A percentile compares a stretch with the other conserved stretches of the same genome.
phyloP scores from a whole-genome alignment of 2,329 filamentous ascomycete species.

The Trichoderma koningii region DNA sequence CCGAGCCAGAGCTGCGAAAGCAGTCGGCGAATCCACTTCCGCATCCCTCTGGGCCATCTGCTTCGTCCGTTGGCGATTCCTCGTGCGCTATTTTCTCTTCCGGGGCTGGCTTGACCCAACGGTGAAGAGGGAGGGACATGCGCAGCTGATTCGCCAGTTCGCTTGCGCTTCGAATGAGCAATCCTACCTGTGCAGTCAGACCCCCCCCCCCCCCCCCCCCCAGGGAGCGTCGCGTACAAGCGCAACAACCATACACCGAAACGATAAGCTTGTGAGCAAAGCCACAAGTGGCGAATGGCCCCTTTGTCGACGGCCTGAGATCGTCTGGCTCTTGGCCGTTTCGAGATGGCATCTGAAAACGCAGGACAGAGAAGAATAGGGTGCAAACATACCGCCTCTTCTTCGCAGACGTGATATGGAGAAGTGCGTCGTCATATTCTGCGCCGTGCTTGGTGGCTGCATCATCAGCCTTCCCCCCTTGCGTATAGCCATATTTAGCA shows the following conservation, averaged over 20 bases:
- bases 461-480: background rate
- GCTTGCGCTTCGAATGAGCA: background rate
- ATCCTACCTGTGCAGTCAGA: background rate
- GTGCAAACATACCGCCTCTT: background rate
- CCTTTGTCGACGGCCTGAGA: background rate
- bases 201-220: no score
- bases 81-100: slow-evolving; percentile 10
- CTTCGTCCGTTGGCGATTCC: background rate
- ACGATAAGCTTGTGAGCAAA: background rate
- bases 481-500: slow-evolving; percentile 15
- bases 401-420: no score
- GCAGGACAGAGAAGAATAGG: background rate
- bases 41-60: background rate
- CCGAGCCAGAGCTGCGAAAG: slow-evolving; percentile 9
- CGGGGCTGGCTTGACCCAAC: background rate
- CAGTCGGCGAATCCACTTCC: slow-evolving; percentile 1
- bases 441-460: background rate
- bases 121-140: background rate
- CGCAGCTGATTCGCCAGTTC: slow-evolving; percentile 9
- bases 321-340: background rate
- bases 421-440: no score
- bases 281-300: background rate
- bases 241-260: background rate
- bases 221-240: background rate
- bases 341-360: background rate